Evolutionary conservation across 164 flowering plant genomes (phyloP).

Genomic region (Kalanchoe fedtschenkoi): DNA sequence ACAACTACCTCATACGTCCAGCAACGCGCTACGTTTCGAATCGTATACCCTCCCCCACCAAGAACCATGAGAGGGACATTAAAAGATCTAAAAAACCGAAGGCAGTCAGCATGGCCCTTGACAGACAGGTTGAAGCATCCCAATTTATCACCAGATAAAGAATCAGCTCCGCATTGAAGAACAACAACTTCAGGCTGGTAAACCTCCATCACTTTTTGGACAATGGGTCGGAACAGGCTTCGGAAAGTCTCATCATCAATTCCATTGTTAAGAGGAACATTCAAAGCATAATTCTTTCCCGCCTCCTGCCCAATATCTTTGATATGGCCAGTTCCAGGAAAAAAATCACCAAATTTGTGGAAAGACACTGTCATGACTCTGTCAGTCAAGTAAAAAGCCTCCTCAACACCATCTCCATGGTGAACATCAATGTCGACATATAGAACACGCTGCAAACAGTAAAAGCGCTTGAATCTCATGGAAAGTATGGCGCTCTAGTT

Average conservation of each 20-base stretch:
- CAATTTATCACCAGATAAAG: background rate
- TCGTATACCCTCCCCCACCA: constrained; percentile 95
- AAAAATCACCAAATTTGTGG: background rate
- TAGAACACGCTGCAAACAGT: background rate
- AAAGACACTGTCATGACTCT: background rate
- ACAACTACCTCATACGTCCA: constrained; percentile 88
- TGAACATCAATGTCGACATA: constrained; percentile 4
- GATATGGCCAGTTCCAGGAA: background rate
- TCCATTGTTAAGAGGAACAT: background rate
- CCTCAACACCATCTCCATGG: constrained; percentile 1
- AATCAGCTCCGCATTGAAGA: constrained; percentile 1
- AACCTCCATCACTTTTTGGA: constrained; percentile 1
- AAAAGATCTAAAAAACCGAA: constrained; percentile 68
- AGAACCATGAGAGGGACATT: constrained; percentile 87
- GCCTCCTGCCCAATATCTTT: background rate
- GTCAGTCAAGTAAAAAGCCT: background rate
- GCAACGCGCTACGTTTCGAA: constrained; percentile 92
- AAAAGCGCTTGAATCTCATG: background rate
- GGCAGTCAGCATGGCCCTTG: constrained; percentile 21
- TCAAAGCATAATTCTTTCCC: background rate
- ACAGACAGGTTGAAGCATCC: background rate
- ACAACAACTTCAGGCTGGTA: background rate
- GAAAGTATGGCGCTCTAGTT: background rate
- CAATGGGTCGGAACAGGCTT: background rate
- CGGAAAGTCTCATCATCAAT: constrained; percentile 1